phyloP scores from a whole-genome alignment of 768 basidiomycete genomes.

The Termitomyces sp. region DNA sequence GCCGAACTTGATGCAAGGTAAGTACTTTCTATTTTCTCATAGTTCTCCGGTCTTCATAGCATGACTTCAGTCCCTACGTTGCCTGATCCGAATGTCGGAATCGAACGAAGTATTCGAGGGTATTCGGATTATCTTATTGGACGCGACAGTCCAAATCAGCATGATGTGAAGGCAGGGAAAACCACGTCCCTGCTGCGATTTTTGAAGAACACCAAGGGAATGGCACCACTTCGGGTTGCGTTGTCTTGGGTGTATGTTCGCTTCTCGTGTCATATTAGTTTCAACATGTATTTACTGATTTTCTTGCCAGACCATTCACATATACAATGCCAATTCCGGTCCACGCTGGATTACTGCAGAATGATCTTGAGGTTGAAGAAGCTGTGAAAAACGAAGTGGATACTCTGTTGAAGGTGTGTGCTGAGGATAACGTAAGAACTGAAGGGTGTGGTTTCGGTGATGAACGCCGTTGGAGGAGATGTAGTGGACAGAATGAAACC shows the following conservation, averaged over 20 bases:
- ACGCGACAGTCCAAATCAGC: background rate
- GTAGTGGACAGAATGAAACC: background rate
- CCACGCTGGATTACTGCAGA: constrained; percentile 14
- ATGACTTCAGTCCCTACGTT: constrained; percentile 45
- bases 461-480: constrained; percentile 3
- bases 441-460: constrained; percentile 3
- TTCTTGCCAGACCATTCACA: constrained; percentile 41
- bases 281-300: background rate
- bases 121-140: constrained; percentile 5
- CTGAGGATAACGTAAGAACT: background rate
- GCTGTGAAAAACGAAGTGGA: background rate
- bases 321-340: constrained; percentile 8
- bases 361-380: constrained; percentile 11
- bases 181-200: constrained; percentile 18
- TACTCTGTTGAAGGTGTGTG: background rate
- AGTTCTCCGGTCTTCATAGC: background rate
- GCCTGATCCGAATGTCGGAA: constrained; percentile 39
- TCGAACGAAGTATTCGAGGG: background rate
- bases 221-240: constrained; percentile 51
- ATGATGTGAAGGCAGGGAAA: background rate
- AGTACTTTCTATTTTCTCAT: background rate
- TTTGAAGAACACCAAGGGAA: constrained; percentile 53
- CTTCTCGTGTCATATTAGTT: background rate
- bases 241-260: constrained; percentile 62
- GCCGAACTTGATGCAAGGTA: constrained; percentile 9